Percentiles rank a stretch among this genome's conserved stretches.
These are phyloP conservation scores for Wickerhamiella kurtzmanii DNA, from an alignment of 805 yeast species.

Conservation along the genomic window DNA sequence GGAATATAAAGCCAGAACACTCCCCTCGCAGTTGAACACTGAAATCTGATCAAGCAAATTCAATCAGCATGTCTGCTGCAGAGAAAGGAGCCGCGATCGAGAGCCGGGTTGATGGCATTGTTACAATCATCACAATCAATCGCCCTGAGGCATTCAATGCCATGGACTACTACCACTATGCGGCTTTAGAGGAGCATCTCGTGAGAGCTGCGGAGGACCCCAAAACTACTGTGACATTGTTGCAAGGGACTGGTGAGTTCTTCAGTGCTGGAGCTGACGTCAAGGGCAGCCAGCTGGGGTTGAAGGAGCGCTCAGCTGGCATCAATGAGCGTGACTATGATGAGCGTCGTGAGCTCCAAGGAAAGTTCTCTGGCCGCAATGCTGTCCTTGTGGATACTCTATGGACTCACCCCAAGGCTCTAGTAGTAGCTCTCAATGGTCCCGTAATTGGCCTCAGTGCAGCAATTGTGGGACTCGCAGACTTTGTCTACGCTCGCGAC, in stretches of 20 bases:
- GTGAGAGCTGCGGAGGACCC: constrained; percentile 51
- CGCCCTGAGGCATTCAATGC: constrained; percentile 54
- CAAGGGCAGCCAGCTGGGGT: constrained; percentile 16
- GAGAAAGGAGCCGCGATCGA: constrained; percentile 13
- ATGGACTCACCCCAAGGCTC: constrained; percentile 54
- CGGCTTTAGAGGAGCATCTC: constrained; percentile 41
- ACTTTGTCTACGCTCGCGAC: constrained; percentile 53
- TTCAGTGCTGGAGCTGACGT: constrained; percentile 82
- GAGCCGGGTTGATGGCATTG: constrained; percentile 30
- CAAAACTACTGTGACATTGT: constrained; percentile 46
- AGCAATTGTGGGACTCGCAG: constrained; percentile 62
- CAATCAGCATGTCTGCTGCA: not conserved
- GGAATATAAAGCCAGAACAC: no score
- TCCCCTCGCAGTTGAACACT: no score
- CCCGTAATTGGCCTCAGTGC: constrained; percentile 74
- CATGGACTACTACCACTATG: constrained; percentile 40
- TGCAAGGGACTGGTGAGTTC: constrained; percentile 58
- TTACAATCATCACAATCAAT: constrained; percentile 52
- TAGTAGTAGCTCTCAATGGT: constrained; percentile 68
- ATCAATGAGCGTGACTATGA: constrained; percentile 10
- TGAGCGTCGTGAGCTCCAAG: constrained; percentile 33
- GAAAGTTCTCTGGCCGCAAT: constrained; percentile 56
- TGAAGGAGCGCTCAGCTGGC: not conserved
- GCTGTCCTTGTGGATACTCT: constrained; percentile 53
- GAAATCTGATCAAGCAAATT: no score